A percentile compares a stretch with the other conserved stretches of the same genome.
Conservation (phyloP, 345 rosid species). For the Carallia brachiata region DNA sequence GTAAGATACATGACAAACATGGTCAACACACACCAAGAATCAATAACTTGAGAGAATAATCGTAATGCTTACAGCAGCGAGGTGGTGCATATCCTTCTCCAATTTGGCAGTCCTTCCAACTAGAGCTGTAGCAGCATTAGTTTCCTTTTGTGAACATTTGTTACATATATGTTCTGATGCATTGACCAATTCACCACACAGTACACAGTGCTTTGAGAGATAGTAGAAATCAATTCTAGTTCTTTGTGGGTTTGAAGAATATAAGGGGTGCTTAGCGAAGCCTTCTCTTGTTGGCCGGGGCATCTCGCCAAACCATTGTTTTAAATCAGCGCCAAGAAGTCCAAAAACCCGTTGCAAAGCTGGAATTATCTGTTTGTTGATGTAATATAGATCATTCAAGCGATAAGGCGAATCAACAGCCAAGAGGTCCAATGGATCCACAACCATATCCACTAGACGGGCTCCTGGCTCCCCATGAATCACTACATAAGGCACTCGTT, state of each 20-base stretch:
- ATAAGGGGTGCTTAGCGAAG: conserved; percentile 48
- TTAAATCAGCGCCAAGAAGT: conserved; percentile 77
- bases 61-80: conserved; percentile 59
- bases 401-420: conserved; percentile 71
- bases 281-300: conserved; percentile 73
- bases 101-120: conserved; percentile 76
- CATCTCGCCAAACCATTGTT: conserved; percentile 84
- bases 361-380: conserved; percentile 91
- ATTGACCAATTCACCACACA: conserved; percentile 85
- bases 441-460: conserved; percentile 89
- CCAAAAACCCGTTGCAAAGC: conserved; percentile 87
- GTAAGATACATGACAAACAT: background rate
- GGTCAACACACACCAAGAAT: background rate
- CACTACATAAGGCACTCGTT: conserved; percentile 85
- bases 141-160: conserved; percentile 52
- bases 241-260: conserved; percentile 47
- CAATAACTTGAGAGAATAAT: background rate
- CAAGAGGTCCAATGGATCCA: conserved; percentile 82
- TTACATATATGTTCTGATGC: conserved; percentile 61
- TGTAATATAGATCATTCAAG: conserved; percentile 82
- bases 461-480: conserved; percentile 95
- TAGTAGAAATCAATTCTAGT: conserved; percentile 81
- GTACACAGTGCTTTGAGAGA: conserved; percentile 79
- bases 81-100: conserved; percentile 89
- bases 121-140: conserved; percentile 55